Conservation (phyloP, 2,329 filamentous ascomycete genomes). For the Fusarium kyushuense region DNA sequence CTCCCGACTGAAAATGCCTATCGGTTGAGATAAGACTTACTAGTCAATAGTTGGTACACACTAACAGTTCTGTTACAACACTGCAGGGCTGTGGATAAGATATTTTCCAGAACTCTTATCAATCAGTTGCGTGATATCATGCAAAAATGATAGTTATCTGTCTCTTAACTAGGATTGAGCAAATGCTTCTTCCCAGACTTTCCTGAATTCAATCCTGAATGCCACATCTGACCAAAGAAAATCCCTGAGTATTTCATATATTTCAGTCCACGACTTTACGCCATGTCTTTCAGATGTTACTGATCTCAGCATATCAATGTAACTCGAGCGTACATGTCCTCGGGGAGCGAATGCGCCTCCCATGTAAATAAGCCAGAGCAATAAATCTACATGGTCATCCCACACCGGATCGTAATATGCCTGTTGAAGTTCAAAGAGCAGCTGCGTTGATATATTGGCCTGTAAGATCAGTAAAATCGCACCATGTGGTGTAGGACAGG, state of each 20-base stretch:
- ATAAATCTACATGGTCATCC: background rate
- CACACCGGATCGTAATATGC: background rate
- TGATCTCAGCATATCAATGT: background rate
- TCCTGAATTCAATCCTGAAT: background rate
- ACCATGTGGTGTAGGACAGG: background rate
- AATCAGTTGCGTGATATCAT: background rate
- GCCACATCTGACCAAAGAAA: constrained; percentile 18
- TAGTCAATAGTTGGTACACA: rapidly evolving
- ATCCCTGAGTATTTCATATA: background rate
- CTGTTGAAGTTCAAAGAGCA: background rate
- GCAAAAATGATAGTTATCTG: background rate
- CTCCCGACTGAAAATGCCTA: background rate
- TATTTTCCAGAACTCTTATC: background rate
- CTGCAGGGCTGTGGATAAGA: background rate
- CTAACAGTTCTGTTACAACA: background rate
- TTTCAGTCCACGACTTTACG: rapidly evolving
- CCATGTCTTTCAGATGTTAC: rapidly evolving
- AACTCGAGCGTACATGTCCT: background rate
- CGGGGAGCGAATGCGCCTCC: background rate
- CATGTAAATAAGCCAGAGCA: constrained; percentile 8
- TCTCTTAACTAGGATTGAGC: background rate
- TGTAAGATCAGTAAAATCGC: rapidly evolving
- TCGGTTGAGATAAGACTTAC: background rate
- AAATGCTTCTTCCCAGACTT: background rate
- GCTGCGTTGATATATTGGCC: background rate